phyloP scores from a whole-genome alignment of 805 yeast species.

The Suhomyces kilbournensis region DNA sequence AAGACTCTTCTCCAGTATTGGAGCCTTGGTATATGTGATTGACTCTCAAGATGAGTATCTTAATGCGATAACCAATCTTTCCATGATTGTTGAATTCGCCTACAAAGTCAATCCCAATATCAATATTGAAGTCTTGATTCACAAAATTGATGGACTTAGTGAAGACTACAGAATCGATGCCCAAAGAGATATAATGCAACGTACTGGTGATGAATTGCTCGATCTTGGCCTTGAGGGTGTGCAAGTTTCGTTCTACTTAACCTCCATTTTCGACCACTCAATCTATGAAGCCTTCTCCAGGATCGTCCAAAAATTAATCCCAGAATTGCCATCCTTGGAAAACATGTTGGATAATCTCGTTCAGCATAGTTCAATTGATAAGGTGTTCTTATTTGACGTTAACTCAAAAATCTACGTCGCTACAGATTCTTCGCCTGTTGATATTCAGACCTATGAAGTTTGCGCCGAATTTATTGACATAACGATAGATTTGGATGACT shows the following conservation, averaged over 20 bases:
- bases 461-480: constrained; percentile 97
- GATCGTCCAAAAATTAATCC: constrained; percentile 85
- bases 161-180: constrained; percentile 95
- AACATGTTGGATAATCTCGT: constrained; percentile 85
- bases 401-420: constrained; percentile 93
- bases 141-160: constrained; percentile 90
- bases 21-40: constrained; percentile 90
- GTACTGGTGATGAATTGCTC: constrained; percentile 87
- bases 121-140: constrained; percentile 89
- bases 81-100: constrained; percentile 85
- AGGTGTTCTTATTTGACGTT: constrained; percentile 88
- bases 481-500: constrained; percentile 79
- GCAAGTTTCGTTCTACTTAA: constrained; percentile 84
- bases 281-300: constrained; percentile 94
- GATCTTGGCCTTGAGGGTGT: constrained; percentile 91
- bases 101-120: constrained; percentile 78
- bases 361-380: constrained; percentile 86
- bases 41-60: constrained; percentile 95
- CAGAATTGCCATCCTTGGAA: constrained; percentile 84
- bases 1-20: constrained; percentile 72
- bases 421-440: constrained; percentile 94
- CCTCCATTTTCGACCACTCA: constrained; percentile 93
- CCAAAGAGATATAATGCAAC: constrained; percentile 92
- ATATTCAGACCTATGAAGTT: constrained; percentile 90
- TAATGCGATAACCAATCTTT: constrained; percentile 84